Percentiles rank a stretch among this genome's conserved stretches.
Evolutionary conservation across 257 asterid species (phyloP).

Genomic region (Leonotis leonurus): DNA sequence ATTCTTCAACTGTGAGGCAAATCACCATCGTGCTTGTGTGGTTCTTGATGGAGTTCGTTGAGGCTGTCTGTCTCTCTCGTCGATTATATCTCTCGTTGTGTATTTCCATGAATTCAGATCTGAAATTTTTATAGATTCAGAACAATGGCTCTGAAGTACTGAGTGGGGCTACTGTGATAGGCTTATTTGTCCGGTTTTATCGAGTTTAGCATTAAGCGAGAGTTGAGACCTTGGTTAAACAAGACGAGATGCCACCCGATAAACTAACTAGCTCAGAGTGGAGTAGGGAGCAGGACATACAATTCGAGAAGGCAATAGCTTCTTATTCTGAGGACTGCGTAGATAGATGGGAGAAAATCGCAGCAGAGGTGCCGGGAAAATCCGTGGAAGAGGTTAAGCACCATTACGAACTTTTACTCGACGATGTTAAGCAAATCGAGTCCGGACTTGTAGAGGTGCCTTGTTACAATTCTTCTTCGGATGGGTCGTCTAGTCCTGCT

Average conservation of each 20-base stretch:
- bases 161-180: background rate
- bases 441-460: conserved; percentile 67
- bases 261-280: conserved; percentile 60
- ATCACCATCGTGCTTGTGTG: conserved; percentile 25
- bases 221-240: conserved; percentile 16
- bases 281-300: conserved; percentile 79
- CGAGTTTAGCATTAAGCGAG: background rate
- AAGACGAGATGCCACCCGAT: conserved; percentile 51
- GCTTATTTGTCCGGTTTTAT: background rate
- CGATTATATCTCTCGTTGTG: background rate
- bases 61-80: conserved; percentile 20
- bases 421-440: conserved; percentile 65
- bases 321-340: conserved; percentile 53
- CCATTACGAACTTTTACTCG: conserved; percentile 73
- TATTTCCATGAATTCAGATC: conserved; percentile 20
- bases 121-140: conserved; percentile 25
- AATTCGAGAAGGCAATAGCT: conserved; percentile 68
- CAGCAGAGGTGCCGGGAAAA: conserved; percentile 69
- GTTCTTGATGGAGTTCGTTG: conserved; percentile 25
- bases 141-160: conserved; percentile 10
- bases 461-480: conserved; percentile 45
- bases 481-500: conserved; percentile 41
- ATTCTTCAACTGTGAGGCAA: conserved; percentile 29
- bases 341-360: conserved; percentile 83
- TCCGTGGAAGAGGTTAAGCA: conserved; percentile 55